Evolutionary conservation across 169 alveolate genomes (phyloP).

Genomic region (Plasmodium falciparum): DNA sequence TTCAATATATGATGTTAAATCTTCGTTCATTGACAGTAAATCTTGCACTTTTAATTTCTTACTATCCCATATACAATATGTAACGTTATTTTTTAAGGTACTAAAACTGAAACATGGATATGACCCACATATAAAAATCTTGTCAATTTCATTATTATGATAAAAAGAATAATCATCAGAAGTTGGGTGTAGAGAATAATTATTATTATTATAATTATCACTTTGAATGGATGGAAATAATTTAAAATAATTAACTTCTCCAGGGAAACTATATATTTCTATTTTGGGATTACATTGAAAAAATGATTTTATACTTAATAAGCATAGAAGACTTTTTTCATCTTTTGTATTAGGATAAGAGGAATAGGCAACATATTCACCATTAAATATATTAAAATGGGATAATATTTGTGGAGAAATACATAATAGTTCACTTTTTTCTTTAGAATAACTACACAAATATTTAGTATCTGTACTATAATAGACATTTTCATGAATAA

Average conservation of each 20-base stretch:
- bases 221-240: slow-evolving; percentile 57
- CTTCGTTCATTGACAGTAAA: slow-evolving; percentile 42
- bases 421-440: slow-evolving; percentile 53
- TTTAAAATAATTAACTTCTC: slow-evolving; percentile 71
- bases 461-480: slow-evolving; percentile 61
- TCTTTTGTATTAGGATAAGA: slow-evolving; percentile 67
- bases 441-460: slow-evolving; percentile 71
- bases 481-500: slow-evolving; percentile 51
- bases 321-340: slow-evolving; percentile 47
- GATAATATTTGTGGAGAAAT: slow-evolving; percentile 68
- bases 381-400: slow-evolving; percentile 69
- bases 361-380: slow-evolving; percentile 74
- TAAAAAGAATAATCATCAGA: slow-evolving; percentile 51
- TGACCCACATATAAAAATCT: slow-evolving; percentile 71
- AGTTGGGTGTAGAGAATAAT: background rate
- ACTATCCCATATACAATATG: slow-evolving; percentile 75
- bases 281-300: slow-evolving; percentile 62
- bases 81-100: slow-evolving; percentile 51
- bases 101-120: slow-evolving; percentile 68
- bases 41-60: slow-evolving; percentile 69
- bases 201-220: slow-evolving; percentile 12
- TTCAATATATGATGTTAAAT: slow-evolving; percentile 31
- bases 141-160: slow-evolving; percentile 74
- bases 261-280: slow-evolving; percentile 37
- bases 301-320: slow-evolving; percentile 56